Percentiles rank a stretch among this genome's conserved stretches.
phyloP scores from a whole-genome alignment of 78 protist species.

The Pigoraptor vietnamica region DNA sequence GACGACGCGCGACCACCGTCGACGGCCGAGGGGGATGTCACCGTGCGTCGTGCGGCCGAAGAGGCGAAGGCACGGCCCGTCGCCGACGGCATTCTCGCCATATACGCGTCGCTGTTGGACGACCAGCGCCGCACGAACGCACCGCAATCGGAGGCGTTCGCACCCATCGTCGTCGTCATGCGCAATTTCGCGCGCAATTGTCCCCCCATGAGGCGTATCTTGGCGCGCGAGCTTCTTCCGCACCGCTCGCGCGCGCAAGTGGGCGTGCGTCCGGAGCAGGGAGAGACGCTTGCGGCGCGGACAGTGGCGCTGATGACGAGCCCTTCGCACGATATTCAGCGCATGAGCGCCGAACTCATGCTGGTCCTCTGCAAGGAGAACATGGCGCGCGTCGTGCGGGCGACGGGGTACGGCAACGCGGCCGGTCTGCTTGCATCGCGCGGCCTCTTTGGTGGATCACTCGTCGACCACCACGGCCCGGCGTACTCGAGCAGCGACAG shows the following conservation, averaged over 20 bases:
- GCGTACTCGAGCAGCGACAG: neutral
- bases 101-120: neutral
- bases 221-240: neutral
- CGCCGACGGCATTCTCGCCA: neutral
- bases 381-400: neutral
- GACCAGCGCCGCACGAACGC: neutral
- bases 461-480: neutral
- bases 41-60: neutral
- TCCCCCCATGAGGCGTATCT: neutral
- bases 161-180: neutral
- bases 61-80: neutral
- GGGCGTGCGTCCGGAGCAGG: neutral
- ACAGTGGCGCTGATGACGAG: neutral
- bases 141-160: neutral
- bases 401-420: conserved; percentile 18
- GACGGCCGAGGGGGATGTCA: neutral
- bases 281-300: neutral
- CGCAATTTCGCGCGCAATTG: neutral
- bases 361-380: conserved; percentile 13
- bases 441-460: neutral
- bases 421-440: conserved; percentile 15
- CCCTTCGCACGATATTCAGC: neutral
- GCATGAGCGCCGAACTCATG: neutral
- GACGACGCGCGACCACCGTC: neutral
- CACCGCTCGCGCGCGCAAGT: neutral